Evolutionary conservation across 2,329 filamentous ascomycete genomes (phyloP).

Genomic region (Pyricularia pennisetigena): DNA sequence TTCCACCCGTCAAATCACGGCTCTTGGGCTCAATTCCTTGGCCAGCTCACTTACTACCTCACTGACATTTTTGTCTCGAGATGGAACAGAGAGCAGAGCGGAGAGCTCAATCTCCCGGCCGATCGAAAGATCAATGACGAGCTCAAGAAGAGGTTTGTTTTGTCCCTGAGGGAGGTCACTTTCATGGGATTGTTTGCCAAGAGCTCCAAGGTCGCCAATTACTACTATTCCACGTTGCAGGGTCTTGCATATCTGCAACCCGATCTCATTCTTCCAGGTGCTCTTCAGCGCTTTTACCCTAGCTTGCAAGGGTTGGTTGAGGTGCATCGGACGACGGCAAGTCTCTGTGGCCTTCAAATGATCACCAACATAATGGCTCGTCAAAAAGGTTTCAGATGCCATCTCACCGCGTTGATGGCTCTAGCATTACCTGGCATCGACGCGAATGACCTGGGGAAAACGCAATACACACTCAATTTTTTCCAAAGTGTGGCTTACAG

Average conservation of each 20-base stretch:
- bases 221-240: constrained; percentile 83
- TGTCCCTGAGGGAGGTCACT: constrained; percentile 80
- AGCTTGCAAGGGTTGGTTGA: constrained; percentile 94
- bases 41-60: constrained; percentile 85
- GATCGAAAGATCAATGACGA: constrained; percentile 70
- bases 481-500: constrained; percentile 95
- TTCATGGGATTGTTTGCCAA: constrained; percentile 99
- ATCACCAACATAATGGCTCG: constrained; percentile 84
- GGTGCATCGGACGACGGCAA: constrained; percentile 92
- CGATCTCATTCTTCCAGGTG: constrained; percentile 82
- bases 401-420: constrained; percentile 88
- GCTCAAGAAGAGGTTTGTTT: constrained; percentile 82
- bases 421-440: constrained; percentile 91
- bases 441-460: constrained; percentile 95
- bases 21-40: constrained; percentile 78
- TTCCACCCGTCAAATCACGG: constrained; percentile 98
- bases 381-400: constrained; percentile 92
- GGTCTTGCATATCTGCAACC: constrained; percentile 86
- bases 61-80: constrained; percentile 95
- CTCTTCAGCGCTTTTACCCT: constrained; percentile 91
- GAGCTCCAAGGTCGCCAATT: constrained; percentile 82
- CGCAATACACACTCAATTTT: constrained; percentile 85
- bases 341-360: constrained; percentile 83
- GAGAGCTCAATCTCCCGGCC: constrained; percentile 77
- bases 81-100: constrained; percentile 91